phyloP scores from a whole-genome alignment of 257 asterid species.

The Vinca minor region DNA sequence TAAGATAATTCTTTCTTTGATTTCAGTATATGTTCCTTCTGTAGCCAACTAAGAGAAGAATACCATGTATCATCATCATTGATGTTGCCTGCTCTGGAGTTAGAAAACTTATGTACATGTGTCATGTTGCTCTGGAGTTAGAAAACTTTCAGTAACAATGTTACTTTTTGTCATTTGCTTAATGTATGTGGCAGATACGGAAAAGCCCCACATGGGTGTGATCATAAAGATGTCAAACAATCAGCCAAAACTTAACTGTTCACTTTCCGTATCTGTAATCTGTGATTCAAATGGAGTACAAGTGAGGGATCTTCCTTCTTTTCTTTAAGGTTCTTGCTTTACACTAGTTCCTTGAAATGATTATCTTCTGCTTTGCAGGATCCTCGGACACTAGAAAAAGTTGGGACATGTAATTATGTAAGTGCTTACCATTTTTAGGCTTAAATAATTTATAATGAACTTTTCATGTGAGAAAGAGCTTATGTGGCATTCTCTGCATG shows the following conservation, averaged over 20 bases:
- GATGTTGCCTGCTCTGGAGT: neutral
- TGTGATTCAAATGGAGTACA: slow-evolving; percentile 61
- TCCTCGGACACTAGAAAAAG: slow-evolving; percentile 48
- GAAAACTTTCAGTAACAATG: slow-evolving; percentile 14
- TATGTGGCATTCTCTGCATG: too few relatives aligned
- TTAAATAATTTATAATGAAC: neutral
- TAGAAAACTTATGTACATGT: slow-evolving; percentile 4
- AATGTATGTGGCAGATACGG: slow-evolving; percentile 51
- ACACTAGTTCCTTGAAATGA: slow-evolving; percentile 8
- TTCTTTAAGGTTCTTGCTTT: slow-evolving; percentile 10
- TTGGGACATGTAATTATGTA: slow-evolving; percentile 74
- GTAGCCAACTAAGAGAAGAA: neutral
- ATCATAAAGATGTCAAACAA: slow-evolving; percentile 55
- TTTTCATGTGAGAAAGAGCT: neutral
- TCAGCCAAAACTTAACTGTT: slow-evolving; percentile 51
- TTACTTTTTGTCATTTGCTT: slow-evolving; percentile 17
- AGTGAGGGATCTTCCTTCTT: slow-evolving; percentile 33
- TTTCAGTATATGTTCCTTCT: neutral
- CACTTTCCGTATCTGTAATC: slow-evolving; percentile 70
- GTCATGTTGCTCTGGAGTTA: neutral
- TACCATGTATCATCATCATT: neutral
- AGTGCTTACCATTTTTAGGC: slow-evolving; percentile 16
- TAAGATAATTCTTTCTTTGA: slow-evolving; percentile 25
- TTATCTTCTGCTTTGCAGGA: slow-evolving; percentile 41
- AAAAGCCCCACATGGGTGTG: slow-evolving; percentile 56